These are phyloP conservation scores for Cyclanthera cordifolia DNA, from an alignment of 306 rosid species.

Conservation along the genomic window DNA sequence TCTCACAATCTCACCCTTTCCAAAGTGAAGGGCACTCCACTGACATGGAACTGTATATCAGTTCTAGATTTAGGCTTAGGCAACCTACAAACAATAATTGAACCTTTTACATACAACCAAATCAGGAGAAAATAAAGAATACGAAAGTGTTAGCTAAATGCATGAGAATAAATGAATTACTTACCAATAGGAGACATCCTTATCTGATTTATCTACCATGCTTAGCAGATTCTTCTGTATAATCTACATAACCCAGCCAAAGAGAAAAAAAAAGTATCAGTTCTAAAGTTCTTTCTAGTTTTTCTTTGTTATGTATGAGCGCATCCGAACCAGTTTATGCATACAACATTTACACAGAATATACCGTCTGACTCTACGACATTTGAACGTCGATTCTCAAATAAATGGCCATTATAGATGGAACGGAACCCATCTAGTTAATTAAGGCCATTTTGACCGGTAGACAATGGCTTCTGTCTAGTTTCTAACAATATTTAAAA, in stretches of 20 bases:
- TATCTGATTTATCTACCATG: slow-evolving; percentile 4
- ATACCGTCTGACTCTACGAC: too few species aligned
- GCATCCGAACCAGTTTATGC: too few species aligned
- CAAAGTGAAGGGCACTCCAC: slow-evolving; percentile 16
- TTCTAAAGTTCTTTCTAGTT: too few species aligned
- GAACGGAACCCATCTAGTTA: too few species aligned
- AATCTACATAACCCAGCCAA: background rate
- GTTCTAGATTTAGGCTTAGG: slow-evolving; percentile 16
- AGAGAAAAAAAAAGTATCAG: background rate
- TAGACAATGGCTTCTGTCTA: background rate
- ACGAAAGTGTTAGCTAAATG: background rate
- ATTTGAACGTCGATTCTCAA: too few species aligned
- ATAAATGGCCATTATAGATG: too few species aligned
- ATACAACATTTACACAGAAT: too few species aligned
- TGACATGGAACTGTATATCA: slow-evolving; percentile 19
- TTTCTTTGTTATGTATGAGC: too few species aligned
- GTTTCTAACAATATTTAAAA: background rate
- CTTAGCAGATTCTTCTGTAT: background rate
- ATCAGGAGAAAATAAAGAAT: background rate
- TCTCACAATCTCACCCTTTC: slow-evolving; percentile 21
- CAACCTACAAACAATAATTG: slow-evolving; percentile 17
- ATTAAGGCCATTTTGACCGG: too few species aligned
- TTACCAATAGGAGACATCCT: slow-evolving; percentile 1
- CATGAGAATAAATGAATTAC: background rate
- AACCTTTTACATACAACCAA: background rate